Evolutionary conservation across 345 rosid species (phyloP).

Genomic region (Salix brachista): DNA sequence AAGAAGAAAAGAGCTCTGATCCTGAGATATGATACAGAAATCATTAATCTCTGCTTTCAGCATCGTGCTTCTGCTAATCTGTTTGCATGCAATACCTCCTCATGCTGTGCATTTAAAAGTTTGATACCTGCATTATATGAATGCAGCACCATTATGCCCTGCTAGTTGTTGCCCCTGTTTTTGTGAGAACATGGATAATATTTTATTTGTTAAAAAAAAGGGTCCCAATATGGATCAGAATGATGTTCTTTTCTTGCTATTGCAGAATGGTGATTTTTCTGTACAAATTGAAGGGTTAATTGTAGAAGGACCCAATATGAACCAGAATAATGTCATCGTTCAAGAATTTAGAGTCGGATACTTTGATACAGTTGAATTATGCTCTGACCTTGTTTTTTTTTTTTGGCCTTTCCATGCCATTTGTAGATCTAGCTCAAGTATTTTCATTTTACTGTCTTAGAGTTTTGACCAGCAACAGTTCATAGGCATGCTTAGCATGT

Average conservation of each 20-base stretch:
- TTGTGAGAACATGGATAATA: background rate
- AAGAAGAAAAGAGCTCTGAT: conserved; percentile 60
- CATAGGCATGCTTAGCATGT: background rate
- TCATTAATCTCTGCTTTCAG: background rate
- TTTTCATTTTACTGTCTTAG: background rate
- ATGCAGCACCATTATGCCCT: background rate
- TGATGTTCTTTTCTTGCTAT: background rate
- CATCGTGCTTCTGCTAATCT: background rate
- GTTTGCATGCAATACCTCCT: background rate
- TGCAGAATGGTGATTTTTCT: background rate
- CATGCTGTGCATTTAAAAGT: background rate
- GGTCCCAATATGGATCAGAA: background rate
- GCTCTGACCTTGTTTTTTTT: background rate
- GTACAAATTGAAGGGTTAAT: background rate
- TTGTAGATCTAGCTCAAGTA: background rate
- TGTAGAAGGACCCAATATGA: background rate
- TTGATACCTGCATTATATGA: background rate
- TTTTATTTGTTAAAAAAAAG: background rate
- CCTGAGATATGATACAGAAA: conserved; percentile 33
- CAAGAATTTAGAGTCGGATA: background rate
- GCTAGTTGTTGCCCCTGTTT: background rate
- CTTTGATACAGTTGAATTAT: background rate
- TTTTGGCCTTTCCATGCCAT: background rate
- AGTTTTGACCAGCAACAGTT: background rate
- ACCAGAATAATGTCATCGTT: background rate